Percentiles rank a stretch among this genome's conserved stretches.
These are phyloP conservation scores for Castanopsis chinensis DNA, from an alignment of 306 rosid species.

Conservation along the genomic window DNA sequence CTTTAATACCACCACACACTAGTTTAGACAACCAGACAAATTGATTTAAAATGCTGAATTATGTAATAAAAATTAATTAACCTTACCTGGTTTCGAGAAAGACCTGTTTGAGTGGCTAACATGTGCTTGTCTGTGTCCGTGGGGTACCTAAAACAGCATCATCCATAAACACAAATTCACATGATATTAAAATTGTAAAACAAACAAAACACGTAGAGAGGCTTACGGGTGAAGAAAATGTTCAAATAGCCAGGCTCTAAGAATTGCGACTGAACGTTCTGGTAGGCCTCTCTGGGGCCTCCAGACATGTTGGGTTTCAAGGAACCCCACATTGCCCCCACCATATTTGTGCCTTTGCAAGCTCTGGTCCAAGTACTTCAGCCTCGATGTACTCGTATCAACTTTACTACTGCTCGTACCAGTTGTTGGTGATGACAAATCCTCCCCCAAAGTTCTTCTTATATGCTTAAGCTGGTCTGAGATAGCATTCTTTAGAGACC, in stretches of 20 bases:
- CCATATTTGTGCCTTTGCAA: constrained; percentile 50
- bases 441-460: constrained; percentile 55
- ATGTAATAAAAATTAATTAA: constrained; percentile 20
- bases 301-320: constrained; percentile 70
- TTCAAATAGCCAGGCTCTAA: constrained; percentile 91
- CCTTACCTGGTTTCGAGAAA: constrained; percentile 94
- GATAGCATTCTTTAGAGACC: constrained; percentile 54
- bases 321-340: constrained; percentile 34
- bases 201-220: not conserved
- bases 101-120: constrained; percentile 93
- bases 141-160: constrained; percentile 69
- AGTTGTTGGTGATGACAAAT: constrained; percentile 33
- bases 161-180: constrained; percentile 4
- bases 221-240: constrained; percentile 99
- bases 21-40: too few relatives aligned
- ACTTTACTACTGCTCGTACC: constrained; percentile 34
- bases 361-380: constrained; percentile 57
- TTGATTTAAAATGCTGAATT: not conserved
- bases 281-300: constrained; percentile 97
- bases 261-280: constrained; percentile 80
- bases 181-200: not conserved
- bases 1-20: too few relatives aligned
- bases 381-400: constrained; percentile 31
- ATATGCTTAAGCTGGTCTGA: constrained; percentile 56
- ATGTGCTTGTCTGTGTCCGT: constrained; percentile 96